Evolutionary conservation across 306 rosid species (phyloP).

Genomic region (Ochetophila trinervis): DNA sequence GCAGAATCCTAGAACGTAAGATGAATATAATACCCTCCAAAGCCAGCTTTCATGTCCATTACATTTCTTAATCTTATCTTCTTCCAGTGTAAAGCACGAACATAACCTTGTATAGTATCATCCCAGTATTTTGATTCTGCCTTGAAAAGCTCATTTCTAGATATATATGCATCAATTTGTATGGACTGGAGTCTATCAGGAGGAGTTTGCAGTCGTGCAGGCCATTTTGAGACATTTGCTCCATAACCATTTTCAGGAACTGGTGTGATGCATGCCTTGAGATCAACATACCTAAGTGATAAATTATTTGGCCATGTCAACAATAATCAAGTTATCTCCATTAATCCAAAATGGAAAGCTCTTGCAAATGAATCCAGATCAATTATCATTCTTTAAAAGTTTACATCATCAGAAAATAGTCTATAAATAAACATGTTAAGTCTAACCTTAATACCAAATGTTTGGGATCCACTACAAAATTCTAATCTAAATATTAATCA

Average conservation of each 20-base stretch:
- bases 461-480: too few species aligned
- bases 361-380: too few species aligned
- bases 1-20: constrained; percentile 2
- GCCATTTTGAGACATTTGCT: constrained; percentile 68
- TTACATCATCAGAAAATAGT: too few species aligned
- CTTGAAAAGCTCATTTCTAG: constrained; percentile 82
- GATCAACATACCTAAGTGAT: constrained; percentile 70
- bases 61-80: constrained; percentile 70
- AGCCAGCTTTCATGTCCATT: constrained; percentile 98
- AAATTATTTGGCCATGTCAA: constrained; percentile 18
- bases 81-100: constrained; percentile 66
- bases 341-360: too few species aligned
- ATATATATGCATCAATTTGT: constrained; percentile 65
- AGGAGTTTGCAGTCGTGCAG: constrained; percentile 72
- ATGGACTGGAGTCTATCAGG: constrained; percentile 89
- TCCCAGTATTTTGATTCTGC: constrained; percentile 83
- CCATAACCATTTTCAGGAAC: constrained; percentile 71
- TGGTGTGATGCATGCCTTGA: constrained; percentile 74
- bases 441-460: too few species aligned
- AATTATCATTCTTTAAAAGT: too few species aligned
- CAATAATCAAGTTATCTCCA: background rate
- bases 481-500: too few species aligned
- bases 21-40: constrained; percentile 76
- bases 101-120: constrained; percentile 60
- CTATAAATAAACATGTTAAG: too few species aligned